Evolutionary conservation across 495 filamentous ascomycete species (phyloP), one percentile per base, ranked within the genome.

Genomic region (Penicillium mononematosum): DNA sequence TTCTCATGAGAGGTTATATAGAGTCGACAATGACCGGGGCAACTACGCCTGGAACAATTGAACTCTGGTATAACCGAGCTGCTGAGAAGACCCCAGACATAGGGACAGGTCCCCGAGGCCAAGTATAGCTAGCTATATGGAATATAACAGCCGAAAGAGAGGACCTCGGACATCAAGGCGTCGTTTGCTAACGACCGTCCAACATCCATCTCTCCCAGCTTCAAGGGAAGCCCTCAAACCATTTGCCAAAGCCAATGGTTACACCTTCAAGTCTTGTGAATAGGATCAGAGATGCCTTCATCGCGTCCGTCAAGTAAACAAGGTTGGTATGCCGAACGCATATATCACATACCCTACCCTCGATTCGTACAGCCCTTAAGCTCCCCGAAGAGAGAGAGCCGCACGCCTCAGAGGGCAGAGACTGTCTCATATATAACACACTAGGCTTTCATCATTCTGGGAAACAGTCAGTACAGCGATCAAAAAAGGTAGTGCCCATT

Each of bases 361-460:
- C 76, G 83, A 74, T 70, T 85, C 79, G 70, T 71, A 81, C 83
- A 84, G 89, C 91, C 94, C 83, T 95, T 96, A 84, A 89, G 91
- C 92, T 91, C 85, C 77, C 74, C 73, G 70, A 83, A 83, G 83
- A 86, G 85, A 89, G 89, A 94, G 90, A 94, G 87, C 87, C 82
- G 81, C 76, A 76, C 79, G 83, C 73, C 78, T 76, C 71, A 81
- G 78, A 75, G 79, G 79, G 79, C 66, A 78, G 83, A 78, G 84
- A 83, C 82, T 75, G 75, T 80, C 82, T 96, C 91, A 93, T 86
- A 87, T 78, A 75, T 64, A 85, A 88, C 93, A 97, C 93, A 81
- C 89, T 88, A 88, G 84, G 90, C 89, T 96, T 96, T 97, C 94
- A 97, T 98, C 94, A 98, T 95, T 55, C 90, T 96, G 70, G 5